Conservation (phyloP, 768 basidiomycete species). For the Lentinula raphanica region DNA sequence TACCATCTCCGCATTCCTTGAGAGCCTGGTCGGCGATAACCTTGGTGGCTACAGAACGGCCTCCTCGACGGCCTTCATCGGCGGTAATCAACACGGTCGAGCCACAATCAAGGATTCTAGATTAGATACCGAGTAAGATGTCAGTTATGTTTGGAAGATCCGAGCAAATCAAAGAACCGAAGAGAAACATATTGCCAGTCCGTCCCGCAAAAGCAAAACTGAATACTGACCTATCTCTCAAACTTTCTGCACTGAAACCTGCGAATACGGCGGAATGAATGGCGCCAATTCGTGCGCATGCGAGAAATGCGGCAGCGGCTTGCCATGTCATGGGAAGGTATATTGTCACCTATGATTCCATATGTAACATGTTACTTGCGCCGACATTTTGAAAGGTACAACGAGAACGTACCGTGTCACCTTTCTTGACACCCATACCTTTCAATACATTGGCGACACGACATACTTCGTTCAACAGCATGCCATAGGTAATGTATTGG, state of each 20-base stretch:
- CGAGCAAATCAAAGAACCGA: background rate
- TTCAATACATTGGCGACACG: conserved; percentile 89
- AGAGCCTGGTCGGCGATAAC: conserved; percentile 90
- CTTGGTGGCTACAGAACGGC: conserved; percentile 92
- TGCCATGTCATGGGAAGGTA: conserved; percentile 97
- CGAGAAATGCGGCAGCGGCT: conserved; percentile 92
- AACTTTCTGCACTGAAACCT: conserved; percentile 91
- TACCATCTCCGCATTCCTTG: conserved; percentile 58
- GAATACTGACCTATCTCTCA: conserved; percentile 69
- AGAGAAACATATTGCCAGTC: background rate
- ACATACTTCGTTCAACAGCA: conserved; percentile 89
- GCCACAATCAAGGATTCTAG: conserved; percentile 76
- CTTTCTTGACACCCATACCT: conserved; percentile 80
- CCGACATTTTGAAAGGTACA: background rate
- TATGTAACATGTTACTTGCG: background rate
- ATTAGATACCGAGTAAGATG: background rate
- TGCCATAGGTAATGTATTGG: conserved; percentile 67
- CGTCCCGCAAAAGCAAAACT: too few relatives aligned
- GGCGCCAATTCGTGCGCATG: conserved; percentile 95
- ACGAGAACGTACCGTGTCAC: conserved; percentile 2
- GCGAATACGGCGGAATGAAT: conserved; percentile 97
- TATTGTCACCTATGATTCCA: conserved; percentile 84
- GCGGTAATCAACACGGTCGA: conserved; percentile 91
- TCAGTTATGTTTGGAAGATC: background rate
- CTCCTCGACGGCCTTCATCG: conserved; percentile 91